phyloP scores from a whole-genome alignment of 2,329 filamentous ascomycete species.

The Paecilomyces sp. region DNA sequence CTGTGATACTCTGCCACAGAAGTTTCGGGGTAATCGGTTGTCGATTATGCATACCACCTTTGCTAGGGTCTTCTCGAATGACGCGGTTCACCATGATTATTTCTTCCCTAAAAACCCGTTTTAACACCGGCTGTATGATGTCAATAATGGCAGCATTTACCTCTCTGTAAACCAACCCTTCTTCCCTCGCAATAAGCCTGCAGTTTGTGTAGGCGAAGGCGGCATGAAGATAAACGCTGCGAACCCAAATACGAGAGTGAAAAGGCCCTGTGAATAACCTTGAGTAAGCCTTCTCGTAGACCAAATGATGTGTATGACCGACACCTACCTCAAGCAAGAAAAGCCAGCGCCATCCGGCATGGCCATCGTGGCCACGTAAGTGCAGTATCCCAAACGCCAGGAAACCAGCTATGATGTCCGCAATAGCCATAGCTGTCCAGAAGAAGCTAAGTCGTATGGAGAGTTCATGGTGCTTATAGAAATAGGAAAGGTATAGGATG shows the following conservation, averaged over 20 bases:
- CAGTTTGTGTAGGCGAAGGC: slow-evolving; percentile 54
- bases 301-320: slow-evolving; percentile 26
- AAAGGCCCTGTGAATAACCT: slow-evolving; percentile 9
- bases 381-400: slow-evolving; percentile 35
- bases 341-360: slow-evolving; percentile 28
- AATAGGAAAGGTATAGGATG: slow-evolving; percentile 58
- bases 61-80: slow-evolving; percentile 45
- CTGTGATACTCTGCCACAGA: slow-evolving; percentile 42
- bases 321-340: slow-evolving; percentile 24
- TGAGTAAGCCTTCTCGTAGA: slow-evolving; percentile 31
- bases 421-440: slow-evolving; percentile 28
- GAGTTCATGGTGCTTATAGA: slow-evolving; percentile 61
- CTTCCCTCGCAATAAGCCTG: slow-evolving; percentile 21
- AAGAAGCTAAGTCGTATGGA: slow-evolving; percentile 37
- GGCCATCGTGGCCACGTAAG: slow-evolving; percentile 22
- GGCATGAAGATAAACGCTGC: slow-evolving; percentile 45
- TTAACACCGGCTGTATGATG: background rate
- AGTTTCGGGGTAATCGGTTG: slow-evolving; percentile 41
- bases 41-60: slow-evolving; percentile 51
- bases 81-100: slow-evolving; percentile 60
- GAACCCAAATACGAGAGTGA: slow-evolving; percentile 18
- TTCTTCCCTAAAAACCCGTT: slow-evolving; percentile 42
- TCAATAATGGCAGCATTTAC: slow-evolving; percentile 1
- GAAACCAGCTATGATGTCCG: slow-evolving; percentile 36
- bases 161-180: slow-evolving; percentile 58